A percentile compares a stretch with the other conserved stretches of the same genome.
phyloP scores from a whole-genome alignment of 805 yeast genomes.

The Metschnikowia lachancei region DNA sequence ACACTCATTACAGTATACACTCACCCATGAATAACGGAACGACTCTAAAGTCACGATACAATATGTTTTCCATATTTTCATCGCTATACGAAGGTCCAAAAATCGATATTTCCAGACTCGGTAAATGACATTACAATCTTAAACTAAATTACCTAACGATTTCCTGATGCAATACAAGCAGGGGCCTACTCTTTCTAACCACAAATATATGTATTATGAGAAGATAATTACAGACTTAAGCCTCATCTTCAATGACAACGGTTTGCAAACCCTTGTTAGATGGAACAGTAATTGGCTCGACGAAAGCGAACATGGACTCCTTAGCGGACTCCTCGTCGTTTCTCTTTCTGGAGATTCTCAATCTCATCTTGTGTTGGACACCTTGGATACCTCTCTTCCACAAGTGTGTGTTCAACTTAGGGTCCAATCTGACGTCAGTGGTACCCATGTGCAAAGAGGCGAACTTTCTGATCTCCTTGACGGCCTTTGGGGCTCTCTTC shows the following conservation, averaged over 20 bases:
- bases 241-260: slow-evolving; percentile 84
- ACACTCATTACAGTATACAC: too few species aligned
- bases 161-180: neutral
- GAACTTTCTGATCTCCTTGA: slow-evolving; percentile 98
- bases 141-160: too few species aligned
- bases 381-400: slow-evolving; percentile 99
- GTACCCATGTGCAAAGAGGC: slow-evolving; percentile 99
- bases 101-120: too few species aligned
- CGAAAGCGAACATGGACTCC: slow-evolving; percentile 96
- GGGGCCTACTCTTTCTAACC: neutral
- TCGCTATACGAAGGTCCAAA: too few species aligned
- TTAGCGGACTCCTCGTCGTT: slow-evolving; percentile 99
- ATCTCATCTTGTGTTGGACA: slow-evolving; percentile 96
- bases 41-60: too few species aligned
- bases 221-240: slow-evolving; percentile 26
- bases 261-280: slow-evolving; percentile 97
- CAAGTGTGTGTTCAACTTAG: slow-evolving; percentile 95
- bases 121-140: too few species aligned
- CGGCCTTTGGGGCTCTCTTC: slow-evolving; percentile 99
- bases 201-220: slow-evolving; percentile 22
- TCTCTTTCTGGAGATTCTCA: slow-evolving; percentile 99
- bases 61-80: too few species aligned
- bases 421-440: slow-evolving; percentile 97
- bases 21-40: too few species aligned
- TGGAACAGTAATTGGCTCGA: slow-evolving; percentile 95